Evolutionary conservation across 768 basidiomycete genomes (phyloP).

Genomic region (Leccinum incarnatum): DNA sequence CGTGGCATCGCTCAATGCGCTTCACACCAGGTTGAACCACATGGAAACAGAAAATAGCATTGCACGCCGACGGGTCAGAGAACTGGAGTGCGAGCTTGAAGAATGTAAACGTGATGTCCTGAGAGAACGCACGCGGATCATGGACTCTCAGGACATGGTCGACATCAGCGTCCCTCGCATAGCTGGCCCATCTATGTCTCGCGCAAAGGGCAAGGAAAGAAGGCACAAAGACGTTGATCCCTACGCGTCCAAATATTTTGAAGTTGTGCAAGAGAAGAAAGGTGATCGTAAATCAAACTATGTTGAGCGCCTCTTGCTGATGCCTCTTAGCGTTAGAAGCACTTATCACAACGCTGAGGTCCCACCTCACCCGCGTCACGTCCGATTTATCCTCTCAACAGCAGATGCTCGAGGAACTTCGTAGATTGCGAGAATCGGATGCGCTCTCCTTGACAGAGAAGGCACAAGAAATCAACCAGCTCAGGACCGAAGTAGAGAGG

Average conservation of each 20-base stretch:
- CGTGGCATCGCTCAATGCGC: conserved; percentile 54
- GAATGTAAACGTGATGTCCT: conserved; percentile 76
- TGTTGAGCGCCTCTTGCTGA: conserved; percentile 6
- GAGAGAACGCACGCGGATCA: conserved; percentile 61
- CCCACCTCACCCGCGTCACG: conserved; percentile 76
- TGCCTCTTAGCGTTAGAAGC: conserved; percentile 68
- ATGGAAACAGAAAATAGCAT: conserved; percentile 82
- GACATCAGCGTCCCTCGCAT: conserved; percentile 20
- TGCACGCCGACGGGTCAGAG: conserved; percentile 77
- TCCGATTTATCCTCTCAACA: conserved; percentile 78
- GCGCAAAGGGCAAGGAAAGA: conserved; percentile 29
- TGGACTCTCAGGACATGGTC: conserved; percentile 49
- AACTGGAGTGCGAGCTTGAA: conserved; percentile 85
- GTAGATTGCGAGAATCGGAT: conserved; percentile 61
- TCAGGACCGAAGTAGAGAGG: conserved; percentile 75
- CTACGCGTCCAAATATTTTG: conserved; percentile 55
- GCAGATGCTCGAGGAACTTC: conserved; percentile 62
- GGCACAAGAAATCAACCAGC: conserved; percentile 59
- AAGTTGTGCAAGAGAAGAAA: conserved; percentile 87
- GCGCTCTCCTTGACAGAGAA: conserved; percentile 55
- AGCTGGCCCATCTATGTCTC: conserved; percentile 19
- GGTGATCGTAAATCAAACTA: conserved; percentile 46
- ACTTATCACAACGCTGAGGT: conserved; percentile 67
- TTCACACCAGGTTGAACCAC: conserved; percentile 66
- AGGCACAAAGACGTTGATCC: conserved; percentile 36